Base-by-base conservation (phyloP, 2,329 filamentous ascomycete species). In the Diaporthe destruens region DNA sequence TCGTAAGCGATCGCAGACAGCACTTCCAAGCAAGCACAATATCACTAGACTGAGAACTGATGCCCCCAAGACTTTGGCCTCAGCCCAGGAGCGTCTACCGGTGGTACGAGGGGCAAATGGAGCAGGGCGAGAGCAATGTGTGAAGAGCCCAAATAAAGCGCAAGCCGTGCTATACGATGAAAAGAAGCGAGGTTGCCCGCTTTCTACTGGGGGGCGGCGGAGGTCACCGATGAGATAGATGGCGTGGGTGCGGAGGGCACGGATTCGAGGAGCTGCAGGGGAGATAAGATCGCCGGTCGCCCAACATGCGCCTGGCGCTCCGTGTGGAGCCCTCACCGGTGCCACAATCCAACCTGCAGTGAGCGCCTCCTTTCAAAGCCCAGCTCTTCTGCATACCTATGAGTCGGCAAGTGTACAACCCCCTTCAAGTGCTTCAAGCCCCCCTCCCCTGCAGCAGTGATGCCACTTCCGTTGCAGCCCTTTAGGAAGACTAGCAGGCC, bases 261-360 rank as follows among this genome's bases (percentile, higher is more conserved):
- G 23, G 25, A 14, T n/a, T 44, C 6, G 42, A 49, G 25, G 25
- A 49, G 9, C 6, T 63, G 42, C 59, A 49, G 59, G 59, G 42
- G 39, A 34, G 42, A 29, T 20, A 29, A 39, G 23, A 20, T 44
- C 11, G 36, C 36, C n/a, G 56, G 56, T 23, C n/a, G 16, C 56
- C 55, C 20, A 16, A 16, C 3, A 42, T 42, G 56, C 56, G 16
- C 36, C n/a, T 36, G 29, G 36, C 56, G 14, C 56, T 29, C 25
- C 12, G 14, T 42, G 18, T 36, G 56, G 23, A 42, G n/a, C 42
- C 12, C 36, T 39, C 14, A 39, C 56, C 36, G 56, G 56, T 44
- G 56, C 36, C 56, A 59, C 56, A 44, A 61, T 44, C 39, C 11
- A 44, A 23, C 51, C 29, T 69, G 54, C 54, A 69, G 67, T 32